phyloP scores from a whole-genome alignment of 768 basidiomycete species.

The Tephrocybe sp. region DNA sequence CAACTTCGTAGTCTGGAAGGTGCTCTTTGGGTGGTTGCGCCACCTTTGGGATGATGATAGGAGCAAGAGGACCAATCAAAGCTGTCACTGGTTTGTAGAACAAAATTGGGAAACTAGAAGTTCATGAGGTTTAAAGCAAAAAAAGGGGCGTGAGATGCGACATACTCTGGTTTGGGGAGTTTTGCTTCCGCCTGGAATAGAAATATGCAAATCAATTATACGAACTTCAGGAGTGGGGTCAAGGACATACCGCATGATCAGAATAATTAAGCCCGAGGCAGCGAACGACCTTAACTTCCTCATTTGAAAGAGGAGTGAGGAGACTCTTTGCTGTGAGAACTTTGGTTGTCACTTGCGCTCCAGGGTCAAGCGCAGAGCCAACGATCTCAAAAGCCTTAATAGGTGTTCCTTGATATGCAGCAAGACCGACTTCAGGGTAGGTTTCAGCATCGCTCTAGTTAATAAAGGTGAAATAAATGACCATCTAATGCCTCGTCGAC shows the following conservation, averaged over 20 bases:
- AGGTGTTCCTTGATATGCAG: conserved; percentile 44
- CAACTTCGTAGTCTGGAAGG: conserved; percentile 80
- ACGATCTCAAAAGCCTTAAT: conserved; percentile 72
- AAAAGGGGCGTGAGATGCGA: not conserved
- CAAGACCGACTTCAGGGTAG: conserved; percentile 54
- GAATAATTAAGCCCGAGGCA: conserved; percentile 81
- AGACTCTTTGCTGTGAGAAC: conserved; percentile 70
- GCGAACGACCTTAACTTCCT: conserved; percentile 67
- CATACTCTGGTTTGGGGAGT: conserved; percentile 60
- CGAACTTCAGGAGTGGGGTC: not conserved
- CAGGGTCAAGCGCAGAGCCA: conserved; percentile 66
- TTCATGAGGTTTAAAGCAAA: not conserved
- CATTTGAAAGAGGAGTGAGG: conserved; percentile 63
- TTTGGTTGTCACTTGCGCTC: conserved; percentile 58
- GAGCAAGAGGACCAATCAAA: conserved; percentile 67
- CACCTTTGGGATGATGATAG: conserved; percentile 60
- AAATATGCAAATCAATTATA: not conserved
- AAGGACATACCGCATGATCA: conserved; percentile 66
- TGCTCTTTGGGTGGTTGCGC: conserved; percentile 71
- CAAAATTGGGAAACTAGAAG: conserved; percentile 58
- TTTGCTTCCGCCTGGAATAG: conserved; percentile 50
- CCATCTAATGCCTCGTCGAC: conserved; percentile 41
- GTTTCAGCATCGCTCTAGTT: not conserved
- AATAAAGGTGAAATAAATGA: not conserved
- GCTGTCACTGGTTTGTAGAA: conserved; percentile 78